Conservation (phyloP, 148 eudicot species). For the Nepenthes gracilis region DNA sequence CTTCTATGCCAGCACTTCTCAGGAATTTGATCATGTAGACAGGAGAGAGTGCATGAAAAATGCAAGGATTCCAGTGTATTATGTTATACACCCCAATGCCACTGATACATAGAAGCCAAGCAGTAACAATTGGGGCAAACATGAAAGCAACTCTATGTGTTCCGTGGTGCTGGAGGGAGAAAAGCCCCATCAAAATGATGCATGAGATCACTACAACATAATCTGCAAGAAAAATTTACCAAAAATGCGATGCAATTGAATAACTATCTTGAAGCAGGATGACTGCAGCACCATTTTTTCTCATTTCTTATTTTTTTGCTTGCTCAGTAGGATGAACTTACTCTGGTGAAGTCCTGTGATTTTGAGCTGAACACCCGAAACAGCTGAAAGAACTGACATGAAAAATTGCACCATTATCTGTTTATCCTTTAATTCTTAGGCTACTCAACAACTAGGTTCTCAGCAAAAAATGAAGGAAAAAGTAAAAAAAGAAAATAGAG, state of each 20-base stretch:
- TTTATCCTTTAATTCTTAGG: neutral
- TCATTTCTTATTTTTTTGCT: too few species aligned
- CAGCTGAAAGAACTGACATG: constrained; percentile 51
- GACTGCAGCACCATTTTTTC: neutral
- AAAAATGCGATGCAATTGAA: neutral
- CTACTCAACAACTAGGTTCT: neutral
- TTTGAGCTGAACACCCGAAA: constrained; percentile 43
- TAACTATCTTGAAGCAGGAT: neutral
- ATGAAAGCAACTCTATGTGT: constrained; percentile 60
- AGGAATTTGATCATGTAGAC: constrained; percentile 50
- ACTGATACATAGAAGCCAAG: constrained; percentile 56
- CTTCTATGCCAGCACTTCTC: constrained; percentile 34
- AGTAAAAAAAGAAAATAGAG: neutral
- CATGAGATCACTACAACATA: constrained; percentile 38
- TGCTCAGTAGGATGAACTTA: constrained; percentile 14
- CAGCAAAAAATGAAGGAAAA: neutral
- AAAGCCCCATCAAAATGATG: constrained; percentile 41
- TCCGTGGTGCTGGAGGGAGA: constrained; percentile 60
- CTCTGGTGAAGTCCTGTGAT: constrained; percentile 48
- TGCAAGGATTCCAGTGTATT: constrained; percentile 40
- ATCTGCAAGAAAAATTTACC: constrained; percentile 19
- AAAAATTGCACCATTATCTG: neutral
- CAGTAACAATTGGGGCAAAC: constrained; percentile 60
- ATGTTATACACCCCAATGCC: constrained; percentile 57
- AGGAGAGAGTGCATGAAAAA: constrained; percentile 53